Conservation (phyloP, 495 filamentous ascomycete species). For the Xylaria nigripes region DNA sequence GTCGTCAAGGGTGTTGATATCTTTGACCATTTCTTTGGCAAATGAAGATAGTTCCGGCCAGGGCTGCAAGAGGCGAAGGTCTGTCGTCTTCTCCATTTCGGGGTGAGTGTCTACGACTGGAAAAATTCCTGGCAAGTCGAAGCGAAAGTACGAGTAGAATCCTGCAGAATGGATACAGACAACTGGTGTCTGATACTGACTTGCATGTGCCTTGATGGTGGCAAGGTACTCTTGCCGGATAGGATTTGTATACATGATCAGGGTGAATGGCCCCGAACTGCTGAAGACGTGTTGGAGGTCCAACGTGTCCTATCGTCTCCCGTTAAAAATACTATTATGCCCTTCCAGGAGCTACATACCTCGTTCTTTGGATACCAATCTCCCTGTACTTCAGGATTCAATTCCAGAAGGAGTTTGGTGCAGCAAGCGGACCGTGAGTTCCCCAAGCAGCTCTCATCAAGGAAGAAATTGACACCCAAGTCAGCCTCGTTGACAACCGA, state of each 20-base stretch:
- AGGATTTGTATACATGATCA: slow-evolving; percentile 69
- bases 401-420: slow-evolving; percentile 67
- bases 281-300: slow-evolving; percentile 24
- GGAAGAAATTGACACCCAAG: slow-evolving; percentile 92
- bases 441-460: slow-evolving; percentile 70
- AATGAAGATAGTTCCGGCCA: slow-evolving; percentile 76
- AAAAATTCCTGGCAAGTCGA: slow-evolving; percentile 66
- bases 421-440: slow-evolving; percentile 72
- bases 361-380: slow-evolving; percentile 42
- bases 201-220: slow-evolving; percentile 49
- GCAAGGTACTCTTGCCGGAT: slow-evolving; percentile 51
- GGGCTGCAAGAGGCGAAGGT: slow-evolving; percentile 76
- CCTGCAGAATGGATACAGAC: slow-evolving; percentile 81
- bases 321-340: slow-evolving; percentile 17
- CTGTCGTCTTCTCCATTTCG: slow-evolving; percentile 73
- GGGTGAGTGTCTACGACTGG: slow-evolving; percentile 98
- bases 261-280: slow-evolving; percentile 52
- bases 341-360: slow-evolving; percentile 18
- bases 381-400: slow-evolving; percentile 93
- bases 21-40: slow-evolving; percentile 50
- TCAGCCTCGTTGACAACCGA: slow-evolving; percentile 69
- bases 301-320: slow-evolving; percentile 11
- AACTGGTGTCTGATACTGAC: slow-evolving; percentile 58
- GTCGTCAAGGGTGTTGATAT: slow-evolving; percentile 61
- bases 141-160: slow-evolving; percentile 77